Evolutionary conservation across 202 grass and related monocot species (phyloP).

Genomic region (Musa balbisiana): DNA sequence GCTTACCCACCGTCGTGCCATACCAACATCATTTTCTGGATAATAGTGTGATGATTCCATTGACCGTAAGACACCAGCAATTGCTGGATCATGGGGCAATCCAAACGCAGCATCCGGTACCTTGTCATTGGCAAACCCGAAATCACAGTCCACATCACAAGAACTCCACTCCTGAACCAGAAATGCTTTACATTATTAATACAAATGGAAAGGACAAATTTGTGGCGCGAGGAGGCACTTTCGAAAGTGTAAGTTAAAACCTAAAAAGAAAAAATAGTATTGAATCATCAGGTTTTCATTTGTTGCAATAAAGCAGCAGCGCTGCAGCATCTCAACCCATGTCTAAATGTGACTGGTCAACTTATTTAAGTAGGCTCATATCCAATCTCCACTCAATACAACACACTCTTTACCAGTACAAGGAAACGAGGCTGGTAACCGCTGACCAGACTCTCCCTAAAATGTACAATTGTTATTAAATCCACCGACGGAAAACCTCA

Average conservation of each 20-base stretch:
- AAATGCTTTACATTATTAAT: background rate
- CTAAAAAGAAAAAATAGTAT: background rate
- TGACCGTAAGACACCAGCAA: constrained; percentile 66
- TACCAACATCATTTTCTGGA: constrained; percentile 63
- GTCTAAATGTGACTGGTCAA: too few species aligned
- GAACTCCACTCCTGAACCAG: constrained; percentile 68
- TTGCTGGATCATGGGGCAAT: constrained; percentile 37
- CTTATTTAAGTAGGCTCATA: too few species aligned
- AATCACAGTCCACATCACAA: constrained; percentile 73
- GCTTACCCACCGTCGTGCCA: constrained; percentile 94
- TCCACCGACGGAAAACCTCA: too few species aligned
- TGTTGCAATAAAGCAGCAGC: too few species aligned
- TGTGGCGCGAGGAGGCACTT: background rate
- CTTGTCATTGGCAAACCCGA: constrained; percentile 54
- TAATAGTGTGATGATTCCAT: constrained; percentile 99
- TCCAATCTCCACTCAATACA: too few species aligned
- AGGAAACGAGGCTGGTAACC: too few species aligned
- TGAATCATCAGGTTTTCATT: background rate
- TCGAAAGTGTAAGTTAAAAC: background rate
- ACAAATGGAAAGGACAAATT: background rate
- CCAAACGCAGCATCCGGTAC: constrained; percentile 89
- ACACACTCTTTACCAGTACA: too few species aligned
- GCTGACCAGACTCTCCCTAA: too few species aligned
- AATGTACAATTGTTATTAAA: too few species aligned
- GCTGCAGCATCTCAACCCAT: too few species aligned